Evolutionary conservation across 768 basidiomycete species (phyloP).

Genomic region (Botryobasidium botryosum): DNA sequence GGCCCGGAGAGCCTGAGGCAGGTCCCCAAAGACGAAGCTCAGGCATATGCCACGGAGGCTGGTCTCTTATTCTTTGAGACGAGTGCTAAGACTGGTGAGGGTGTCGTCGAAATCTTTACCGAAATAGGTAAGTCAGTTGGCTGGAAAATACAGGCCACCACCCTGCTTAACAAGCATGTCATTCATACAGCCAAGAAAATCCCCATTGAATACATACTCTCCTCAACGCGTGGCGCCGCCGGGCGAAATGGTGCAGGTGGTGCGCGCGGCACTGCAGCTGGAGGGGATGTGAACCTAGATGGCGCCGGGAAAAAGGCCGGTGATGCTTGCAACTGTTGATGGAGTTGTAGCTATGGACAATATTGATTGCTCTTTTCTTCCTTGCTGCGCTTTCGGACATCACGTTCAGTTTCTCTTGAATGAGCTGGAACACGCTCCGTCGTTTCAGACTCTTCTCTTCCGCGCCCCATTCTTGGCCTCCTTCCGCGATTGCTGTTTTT

Average conservation of each 20-base stretch:
- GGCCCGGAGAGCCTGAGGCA: slow-evolving; percentile 60
- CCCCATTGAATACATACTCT: slow-evolving; percentile 87
- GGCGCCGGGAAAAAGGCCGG: slow-evolving; percentile 48
- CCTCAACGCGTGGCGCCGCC: slow-evolving; percentile 54
- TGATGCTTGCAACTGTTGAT: slow-evolving; percentile 75
- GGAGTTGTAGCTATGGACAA: too few relatives aligned
- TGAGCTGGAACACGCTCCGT: too few relatives aligned
- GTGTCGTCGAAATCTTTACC: slow-evolving; percentile 91
- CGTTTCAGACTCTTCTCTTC: too few relatives aligned
- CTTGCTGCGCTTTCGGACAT: too few relatives aligned
- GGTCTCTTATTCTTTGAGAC: slow-evolving; percentile 94
- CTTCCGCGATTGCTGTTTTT: too few relatives aligned
- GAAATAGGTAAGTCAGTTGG: slow-evolving; percentile 62
- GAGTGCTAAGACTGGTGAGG: slow-evolving; percentile 91
- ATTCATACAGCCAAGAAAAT: slow-evolving; percentile 50
- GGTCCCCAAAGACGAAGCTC: slow-evolving; percentile 87
- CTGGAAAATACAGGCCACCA: background rate
- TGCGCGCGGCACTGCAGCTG: slow-evolving; percentile 34
- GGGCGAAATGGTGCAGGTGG: slow-evolving; percentile 37
- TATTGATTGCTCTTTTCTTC: too few relatives aligned
- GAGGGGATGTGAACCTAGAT: slow-evolving; percentile 47
- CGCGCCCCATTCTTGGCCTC: too few relatives aligned
- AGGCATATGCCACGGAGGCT: slow-evolving; percentile 91
- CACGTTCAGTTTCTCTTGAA: too few relatives aligned
- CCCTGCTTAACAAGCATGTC: background rate